phyloP scores from a whole-genome alignment of 805 yeast genomes.

The Metschnikowia gelsemii region DNA sequence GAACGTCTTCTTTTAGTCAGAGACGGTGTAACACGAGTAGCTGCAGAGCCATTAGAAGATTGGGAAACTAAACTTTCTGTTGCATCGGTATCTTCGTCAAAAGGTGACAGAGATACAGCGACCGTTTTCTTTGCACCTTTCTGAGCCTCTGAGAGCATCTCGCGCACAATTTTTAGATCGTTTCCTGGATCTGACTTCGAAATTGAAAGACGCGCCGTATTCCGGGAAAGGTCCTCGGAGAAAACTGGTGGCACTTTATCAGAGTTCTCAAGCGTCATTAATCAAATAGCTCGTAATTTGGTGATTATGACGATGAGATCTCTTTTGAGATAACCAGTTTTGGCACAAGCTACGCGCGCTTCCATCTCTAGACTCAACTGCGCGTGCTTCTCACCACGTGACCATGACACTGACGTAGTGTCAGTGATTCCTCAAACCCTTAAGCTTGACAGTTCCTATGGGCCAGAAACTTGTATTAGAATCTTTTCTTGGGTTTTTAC shows the following conservation, averaged over 20 bases:
- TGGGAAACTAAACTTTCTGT: slow-evolving; percentile 29
- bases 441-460: too few species aligned
- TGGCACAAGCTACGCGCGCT: background rate
- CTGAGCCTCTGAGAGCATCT: slow-evolving; percentile 10
- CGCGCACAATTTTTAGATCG: slow-evolving; percentile 10
- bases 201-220: slow-evolving; percentile 32
- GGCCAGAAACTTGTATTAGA: too few species aligned
- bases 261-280: slow-evolving; percentile 4
- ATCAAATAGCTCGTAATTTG: too few species aligned
- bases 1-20: slow-evolving; percentile 40
- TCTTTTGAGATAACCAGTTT: too few species aligned
- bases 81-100: slow-evolving; percentile 24
- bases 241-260: background rate
- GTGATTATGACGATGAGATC: too few species aligned
- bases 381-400: too few species aligned
- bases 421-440: too few species aligned
- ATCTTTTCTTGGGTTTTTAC: too few species aligned
- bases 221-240: slow-evolving; percentile 16
- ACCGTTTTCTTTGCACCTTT: slow-evolving; percentile 8
- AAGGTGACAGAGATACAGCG: slow-evolving; percentile 24
- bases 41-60: slow-evolving; percentile 20
- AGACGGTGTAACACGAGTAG: background rate
- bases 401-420: too few species aligned
- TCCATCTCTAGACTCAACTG: too few species aligned
- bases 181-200: slow-evolving; percentile 21